Base-by-base conservation (phyloP, 768 basidiomycete species). In the Pleurotus djamor region DNA sequence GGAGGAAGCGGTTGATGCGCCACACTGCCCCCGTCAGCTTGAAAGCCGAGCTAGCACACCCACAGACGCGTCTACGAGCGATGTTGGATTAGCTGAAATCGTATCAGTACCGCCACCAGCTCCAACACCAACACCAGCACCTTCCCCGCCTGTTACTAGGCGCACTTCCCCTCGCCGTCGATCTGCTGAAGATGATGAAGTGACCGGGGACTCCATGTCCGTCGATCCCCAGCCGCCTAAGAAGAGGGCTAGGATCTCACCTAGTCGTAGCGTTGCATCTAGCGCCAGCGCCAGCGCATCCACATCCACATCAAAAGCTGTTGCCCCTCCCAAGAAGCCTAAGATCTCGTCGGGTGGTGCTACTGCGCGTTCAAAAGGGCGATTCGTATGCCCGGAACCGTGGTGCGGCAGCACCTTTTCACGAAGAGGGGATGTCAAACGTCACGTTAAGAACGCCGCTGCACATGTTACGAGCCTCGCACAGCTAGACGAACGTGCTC, bases 371-470 rank as follows among this genome's bases (percentile, higher is more conserved):
- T 14, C 54, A 8, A 44, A 56, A 16, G 28, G 35, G 54, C 54
- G 37, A 16, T 44, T 34, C 28, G 44, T 43, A 33, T 56, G 54
- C 33, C 54, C 54, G 4, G 37, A 56, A 14, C 54, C 54, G 8
- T 56, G 54, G 54, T 56, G 54, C 17, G 41, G 17, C 16, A 56
- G 54, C 54, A 56, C 54, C 14, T 56, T 56, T 38, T 56, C 54
- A 8, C 54, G 54, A 2, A 12, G 16, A n/a, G 54, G 54, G 10
- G 54, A 56, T 44, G 54, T 56, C 10, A 44, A 41, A 8, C 54
- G 54, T 32, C 54, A 56, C 44, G 10, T 56, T 16, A 56, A 44
- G 54, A 56, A 56, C 16, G 54, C 54, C 28, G 36, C 54, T 14
- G 54, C 54, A 38, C 54, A 56, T 43, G 21, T 56, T 14, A 56